Base-by-base conservation (phyloP, 2,329 filamentous ascomycete genomes). In the Trichoderma endophyticum region DNA sequence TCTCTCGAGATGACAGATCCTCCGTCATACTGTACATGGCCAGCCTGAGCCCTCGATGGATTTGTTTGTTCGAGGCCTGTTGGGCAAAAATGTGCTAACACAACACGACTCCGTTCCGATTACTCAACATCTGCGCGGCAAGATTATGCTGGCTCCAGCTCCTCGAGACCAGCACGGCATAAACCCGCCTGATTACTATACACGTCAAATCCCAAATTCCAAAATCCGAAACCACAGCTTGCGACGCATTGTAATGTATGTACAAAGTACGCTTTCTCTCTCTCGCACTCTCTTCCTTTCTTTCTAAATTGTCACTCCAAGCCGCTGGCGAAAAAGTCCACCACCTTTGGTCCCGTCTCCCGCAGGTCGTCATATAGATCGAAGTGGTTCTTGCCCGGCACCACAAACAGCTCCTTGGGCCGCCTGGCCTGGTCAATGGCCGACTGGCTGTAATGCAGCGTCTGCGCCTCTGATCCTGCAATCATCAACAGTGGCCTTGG, bases 271-370 rank as follows among this genome's bases (percentile, higher is more conserved):
- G n/a, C n/a, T 51, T 51, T 51, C 9, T 51, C 18, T 56, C 14
- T 36, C 15, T n/a, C 18, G 34, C 12, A n/a, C 51, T 30, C 30
- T 24, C 30, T 8, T 5, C 21, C 18, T 48, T n/a, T 54, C 24
- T 61, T 39, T 48, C 18, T 34, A 9, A 32, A 18, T 5, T 24
- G 32, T 62, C 43, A 56, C 4, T 70, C 67, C 14, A 69, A 54
- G 24, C 57, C 57, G 11, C 51, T 43, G 65, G 2, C 21, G 26
- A 72, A 71, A 51, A 80, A 84, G 64, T 74, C 73, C 4, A 73
- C 56, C 39, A 74, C 48, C 51, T 74, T 75, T 11, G 70, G 74
- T 9, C 60, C 69, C 21, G 70, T 59, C 48, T 64, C 73, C 8
- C 11, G 39, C 39, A 71, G 3, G 51, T 71, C 60, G 71, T 75